These are phyloP conservation scores for Exophiala bonariae DNA, from an alignment of 2,329 filamentous ascomycete genomes.

Conservation along the genomic window DNA sequence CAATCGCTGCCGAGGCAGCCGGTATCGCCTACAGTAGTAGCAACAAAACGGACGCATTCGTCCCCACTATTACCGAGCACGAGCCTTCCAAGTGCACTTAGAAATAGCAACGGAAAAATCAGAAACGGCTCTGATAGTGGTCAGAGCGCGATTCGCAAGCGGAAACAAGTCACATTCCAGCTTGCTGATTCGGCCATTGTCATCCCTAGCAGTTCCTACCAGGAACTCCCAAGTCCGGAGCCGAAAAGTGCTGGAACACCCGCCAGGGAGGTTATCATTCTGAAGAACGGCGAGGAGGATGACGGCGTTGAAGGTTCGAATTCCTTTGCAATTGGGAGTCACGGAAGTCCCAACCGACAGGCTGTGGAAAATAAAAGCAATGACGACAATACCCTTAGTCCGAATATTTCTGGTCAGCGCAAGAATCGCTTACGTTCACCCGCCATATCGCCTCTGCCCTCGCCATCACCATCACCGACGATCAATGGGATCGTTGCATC, in stretches of 20 bases:
- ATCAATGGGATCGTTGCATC: constrained; percentile 15
- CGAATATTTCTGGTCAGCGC: constrained; percentile 5
- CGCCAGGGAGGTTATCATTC: background rate
- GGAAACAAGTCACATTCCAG: constrained; percentile 30
- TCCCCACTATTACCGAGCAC: constrained; percentile 16
- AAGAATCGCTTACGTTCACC: constrained; percentile 13
- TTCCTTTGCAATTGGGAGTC: background rate
- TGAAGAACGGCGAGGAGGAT: background rate
- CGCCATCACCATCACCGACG: constrained; percentile 19
- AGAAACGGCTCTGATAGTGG: constrained; percentile 4
- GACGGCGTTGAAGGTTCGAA: background rate
- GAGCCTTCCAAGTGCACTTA: constrained; percentile 26
- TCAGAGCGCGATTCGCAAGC: constrained; percentile 13
- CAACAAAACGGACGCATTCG: constrained; percentile 17
- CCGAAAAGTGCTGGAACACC: background rate
- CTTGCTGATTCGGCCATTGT: constrained; percentile 28
- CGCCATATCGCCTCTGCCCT: constrained; percentile 18
- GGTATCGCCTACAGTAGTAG: constrained; percentile 13
- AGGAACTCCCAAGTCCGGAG: constrained; percentile 25
- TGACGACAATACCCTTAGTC: background rate
- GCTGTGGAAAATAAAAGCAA: background rate
- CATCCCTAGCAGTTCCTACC: constrained; percentile 28
- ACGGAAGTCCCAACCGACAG: background rate
- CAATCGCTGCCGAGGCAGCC: constrained; percentile 16
- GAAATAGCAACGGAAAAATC: constrained; percentile 6